Evolutionary conservation across 129 eudicot genomes (phyloP).

Genomic region (Mikania micrantha): DNA sequence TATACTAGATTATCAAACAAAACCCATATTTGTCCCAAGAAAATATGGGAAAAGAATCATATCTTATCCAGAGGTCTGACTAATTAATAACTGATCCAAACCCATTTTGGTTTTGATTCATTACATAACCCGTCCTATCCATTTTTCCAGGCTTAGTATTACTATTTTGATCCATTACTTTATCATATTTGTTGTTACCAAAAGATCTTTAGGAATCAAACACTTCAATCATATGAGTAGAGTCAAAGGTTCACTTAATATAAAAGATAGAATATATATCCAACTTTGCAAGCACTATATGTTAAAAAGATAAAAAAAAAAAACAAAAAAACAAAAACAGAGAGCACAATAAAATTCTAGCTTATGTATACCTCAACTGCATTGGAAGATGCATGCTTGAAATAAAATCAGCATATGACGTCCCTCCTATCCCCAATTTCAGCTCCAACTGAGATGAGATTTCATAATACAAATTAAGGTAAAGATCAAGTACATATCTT

Average conservation of each 20-base stretch:
- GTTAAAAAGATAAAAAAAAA: not conserved
- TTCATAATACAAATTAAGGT: conserved; percentile 12
- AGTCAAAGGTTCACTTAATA: not conserved
- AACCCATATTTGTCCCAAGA: not conserved
- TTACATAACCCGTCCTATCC: not conserved
- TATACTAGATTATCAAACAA: not conserved
- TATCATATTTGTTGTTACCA: not conserved
- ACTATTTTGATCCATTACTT: conserved; percentile 2
- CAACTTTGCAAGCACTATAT: not conserved
- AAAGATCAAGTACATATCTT: not conserved
- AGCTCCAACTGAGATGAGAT: conserved; percentile 68
- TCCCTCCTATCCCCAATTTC: conserved; percentile 90
- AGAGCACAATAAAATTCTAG: not conserved
- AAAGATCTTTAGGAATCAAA: not conserved
- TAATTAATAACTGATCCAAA: not conserved
- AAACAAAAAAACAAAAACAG: no score
- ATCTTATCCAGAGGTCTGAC: not conserved
- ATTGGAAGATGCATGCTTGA: conserved; percentile 87
- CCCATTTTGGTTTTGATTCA: not conserved
- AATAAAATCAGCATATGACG: conserved; percentile 88
- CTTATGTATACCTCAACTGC: conserved; percentile 73
- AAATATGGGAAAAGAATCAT: not conserved
- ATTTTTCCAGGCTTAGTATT: not conserved
- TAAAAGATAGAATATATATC: not conserved
- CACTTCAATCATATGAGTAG: not conserved